Evolutionary conservation across 805 yeast species (phyloP).

Genomic region (Saturnispora kantuleensis): DNA sequence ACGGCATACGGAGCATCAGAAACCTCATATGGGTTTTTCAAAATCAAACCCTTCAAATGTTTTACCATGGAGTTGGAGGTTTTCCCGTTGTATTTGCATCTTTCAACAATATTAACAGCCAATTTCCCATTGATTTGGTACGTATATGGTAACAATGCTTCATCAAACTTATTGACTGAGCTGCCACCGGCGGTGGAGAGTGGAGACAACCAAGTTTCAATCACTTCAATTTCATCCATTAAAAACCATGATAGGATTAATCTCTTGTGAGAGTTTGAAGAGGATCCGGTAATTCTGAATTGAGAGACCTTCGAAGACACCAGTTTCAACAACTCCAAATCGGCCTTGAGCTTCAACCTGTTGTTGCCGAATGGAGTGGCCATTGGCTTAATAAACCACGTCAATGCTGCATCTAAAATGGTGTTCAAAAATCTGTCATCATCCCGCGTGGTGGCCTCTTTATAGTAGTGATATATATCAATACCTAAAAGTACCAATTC

Average conservation of each 20-base stretch:
- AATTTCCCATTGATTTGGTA: constrained; percentile 59
- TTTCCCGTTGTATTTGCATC: constrained; percentile 31
- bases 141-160: constrained; percentile 41
- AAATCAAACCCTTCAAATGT: constrained; percentile 36
- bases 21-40: constrained; percentile 49
- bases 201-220: constrained; percentile 72
- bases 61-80: constrained; percentile 29
- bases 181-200: constrained; percentile 33
- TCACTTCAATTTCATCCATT: constrained; percentile 62
- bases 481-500: constrained; percentile 63
- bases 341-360: constrained; percentile 58
- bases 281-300: constrained; percentile 11
- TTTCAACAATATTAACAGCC: constrained; percentile 58
- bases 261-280: constrained; percentile 38
- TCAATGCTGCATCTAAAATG: constrained; percentile 56
- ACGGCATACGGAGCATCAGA: constrained; percentile 50
- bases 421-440: constrained; percentile 36
- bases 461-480: constrained; percentile 51
- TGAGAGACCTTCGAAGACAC: constrained; percentile 30
- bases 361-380: constrained; percentile 83
- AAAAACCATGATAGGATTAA: constrained; percentile 52
- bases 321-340: constrained; percentile 47
- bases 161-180: constrained; percentile 29
- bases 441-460: constrained; percentile 37
- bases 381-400: constrained; percentile 64